Evolutionary conservation across 208 protist genomes (phyloP).

Genomic region (Leishmania tarentolae): DNA sequence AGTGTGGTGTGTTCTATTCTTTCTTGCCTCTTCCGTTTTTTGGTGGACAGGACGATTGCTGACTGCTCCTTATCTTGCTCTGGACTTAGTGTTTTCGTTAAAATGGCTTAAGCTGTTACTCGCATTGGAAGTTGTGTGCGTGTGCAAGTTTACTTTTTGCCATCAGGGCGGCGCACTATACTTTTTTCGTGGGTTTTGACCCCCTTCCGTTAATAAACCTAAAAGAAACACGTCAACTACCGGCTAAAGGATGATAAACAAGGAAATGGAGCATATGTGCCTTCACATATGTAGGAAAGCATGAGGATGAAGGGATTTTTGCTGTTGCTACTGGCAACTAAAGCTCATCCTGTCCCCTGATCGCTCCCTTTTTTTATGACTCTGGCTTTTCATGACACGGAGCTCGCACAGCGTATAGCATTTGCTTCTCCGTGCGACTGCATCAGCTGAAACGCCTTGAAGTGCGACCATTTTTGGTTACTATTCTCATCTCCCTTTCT

Average conservation of each 20-base stretch:
- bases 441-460: background rate
- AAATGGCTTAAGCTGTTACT: background rate
- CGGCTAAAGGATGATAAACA: background rate
- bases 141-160: background rate
- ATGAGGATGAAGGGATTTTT: background rate
- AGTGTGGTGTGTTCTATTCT: background rate
- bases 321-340: background rate
- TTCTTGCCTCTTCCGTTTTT: background rate
- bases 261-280: background rate
- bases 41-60: background rate
- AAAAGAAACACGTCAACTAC: too few species aligned
- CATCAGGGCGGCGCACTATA: background rate
- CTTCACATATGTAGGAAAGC: background rate
- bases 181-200: background rate
- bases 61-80: background rate
- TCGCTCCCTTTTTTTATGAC: background rate
- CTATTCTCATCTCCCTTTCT: conserved; percentile 6
- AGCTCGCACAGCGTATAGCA: too few species aligned
- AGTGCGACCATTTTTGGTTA: background rate
- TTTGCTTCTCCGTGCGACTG: background rate
- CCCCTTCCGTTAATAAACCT: background rate
- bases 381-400: background rate
- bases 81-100: background rate
- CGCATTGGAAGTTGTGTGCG: background rate
- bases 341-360: background rate